A percentile compares a stretch with the other conserved stretches of the same genome.
Evolutionary conservation across 2,329 filamentous ascomycete genomes (phyloP).

Genomic region (Stagonosporopsis cucurbitacearum): DNA sequence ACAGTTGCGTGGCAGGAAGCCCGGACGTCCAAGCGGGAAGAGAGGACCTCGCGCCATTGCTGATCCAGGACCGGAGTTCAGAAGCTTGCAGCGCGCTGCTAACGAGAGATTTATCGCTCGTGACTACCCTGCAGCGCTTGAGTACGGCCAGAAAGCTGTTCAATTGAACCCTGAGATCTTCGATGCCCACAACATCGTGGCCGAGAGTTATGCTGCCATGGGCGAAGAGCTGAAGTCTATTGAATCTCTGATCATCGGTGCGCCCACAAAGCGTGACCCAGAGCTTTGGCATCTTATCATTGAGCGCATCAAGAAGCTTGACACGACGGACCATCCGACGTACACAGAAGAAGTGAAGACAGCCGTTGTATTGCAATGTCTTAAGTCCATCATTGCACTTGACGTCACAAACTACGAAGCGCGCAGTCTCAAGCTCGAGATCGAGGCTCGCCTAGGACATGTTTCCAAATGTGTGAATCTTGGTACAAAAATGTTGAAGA

Average conservation of each 20-base stretch:
- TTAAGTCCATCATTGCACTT: conserved; percentile 59
- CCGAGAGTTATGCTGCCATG: conserved; percentile 63
- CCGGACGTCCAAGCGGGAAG: conserved; percentile 40
- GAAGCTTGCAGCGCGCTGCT: conserved; percentile 69
- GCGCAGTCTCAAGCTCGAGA: conserved; percentile 62
- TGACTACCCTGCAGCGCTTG: conserved; percentile 60
- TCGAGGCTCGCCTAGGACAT: conserved; percentile 58
- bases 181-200: conserved; percentile 65
- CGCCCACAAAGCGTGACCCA: conserved; percentile 63
- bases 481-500: conserved; percentile 62
- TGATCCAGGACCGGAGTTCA: conserved; percentile 75
- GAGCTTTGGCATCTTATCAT: conserved; percentile 65
- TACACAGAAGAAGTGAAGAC: conserved; percentile 39
- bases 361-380: conserved; percentile 38
- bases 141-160: conserved; percentile 44
- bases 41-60: conserved; percentile 62
- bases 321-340: conserved; percentile 41
- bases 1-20: conserved; percentile 31
- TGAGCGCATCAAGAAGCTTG: conserved; percentile 58
- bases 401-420: conserved; percentile 60
- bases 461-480: conserved; percentile 42
- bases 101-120: conserved; percentile 70
- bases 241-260: conserved; percentile 63
- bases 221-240: conserved; percentile 65
- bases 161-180: conserved; percentile 67